phyloP scores from a whole-genome alignment of 179 eudicot species.

The Pouteria campechiana region DNA sequence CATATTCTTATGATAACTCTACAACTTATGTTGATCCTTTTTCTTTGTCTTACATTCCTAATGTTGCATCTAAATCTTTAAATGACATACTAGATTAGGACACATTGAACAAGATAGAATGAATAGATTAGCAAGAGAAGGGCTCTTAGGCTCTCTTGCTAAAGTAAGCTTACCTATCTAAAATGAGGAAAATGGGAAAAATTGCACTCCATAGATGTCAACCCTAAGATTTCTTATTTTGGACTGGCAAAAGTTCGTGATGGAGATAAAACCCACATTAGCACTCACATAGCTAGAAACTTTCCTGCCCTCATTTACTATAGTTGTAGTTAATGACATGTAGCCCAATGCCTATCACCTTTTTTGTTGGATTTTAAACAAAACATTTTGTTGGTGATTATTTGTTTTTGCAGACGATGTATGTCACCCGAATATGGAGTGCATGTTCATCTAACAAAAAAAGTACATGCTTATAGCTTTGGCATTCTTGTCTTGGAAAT shows the following conservation, averaged over 20 bases:
- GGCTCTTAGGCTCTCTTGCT: too few relatives aligned
- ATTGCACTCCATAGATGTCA: too few relatives aligned
- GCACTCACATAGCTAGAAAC: constrained; percentile 70
- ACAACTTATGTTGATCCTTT: too few relatives aligned
- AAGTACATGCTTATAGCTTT: constrained; percentile 42
- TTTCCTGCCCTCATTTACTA: constrained; percentile 39
- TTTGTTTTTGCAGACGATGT: constrained; percentile 24
- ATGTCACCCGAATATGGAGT: constrained; percentile 46
- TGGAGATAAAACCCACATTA: constrained; percentile 55
- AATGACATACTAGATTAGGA: too few relatives aligned
- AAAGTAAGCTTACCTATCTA: too few relatives aligned
- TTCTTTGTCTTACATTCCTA: too few relatives aligned
- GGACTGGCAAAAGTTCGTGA: constrained; percentile 70
- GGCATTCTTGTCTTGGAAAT: constrained; percentile 34
- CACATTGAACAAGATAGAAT: too few relatives aligned
- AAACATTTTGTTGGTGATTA: neutral
- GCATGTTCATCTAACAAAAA: constrained; percentile 35
- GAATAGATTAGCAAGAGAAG: too few relatives aligned
- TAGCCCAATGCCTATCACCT: neutral
- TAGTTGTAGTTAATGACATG: too few relatives aligned
- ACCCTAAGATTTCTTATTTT: constrained; percentile 67
- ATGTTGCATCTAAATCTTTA: too few relatives aligned
- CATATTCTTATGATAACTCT: too few relatives aligned
- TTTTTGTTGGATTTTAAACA: neutral
- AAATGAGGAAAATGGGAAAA: too few relatives aligned